Evolutionary conservation across 2,329 filamentous ascomycete species (phyloP).

Genomic region (Penicillium sp.): DNA sequence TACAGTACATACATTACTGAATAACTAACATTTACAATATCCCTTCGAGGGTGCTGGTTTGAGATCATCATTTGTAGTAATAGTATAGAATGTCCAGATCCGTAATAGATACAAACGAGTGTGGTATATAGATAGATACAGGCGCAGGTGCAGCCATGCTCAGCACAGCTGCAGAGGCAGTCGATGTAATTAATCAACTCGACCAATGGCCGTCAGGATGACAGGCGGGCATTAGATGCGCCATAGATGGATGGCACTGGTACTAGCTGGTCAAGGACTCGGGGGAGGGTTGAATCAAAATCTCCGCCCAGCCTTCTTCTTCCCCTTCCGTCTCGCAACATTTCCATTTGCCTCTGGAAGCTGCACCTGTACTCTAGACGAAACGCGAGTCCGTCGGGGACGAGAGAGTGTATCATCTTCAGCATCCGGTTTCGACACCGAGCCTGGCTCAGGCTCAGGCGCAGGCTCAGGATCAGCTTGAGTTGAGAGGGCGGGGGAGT

Average conservation of each 20-base stretch:
- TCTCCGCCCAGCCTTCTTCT: background rate
- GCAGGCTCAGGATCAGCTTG: too few relatives aligned
- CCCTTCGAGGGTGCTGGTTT: too few relatives aligned
- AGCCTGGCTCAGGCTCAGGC: too few relatives aligned
- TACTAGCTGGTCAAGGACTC: background rate
- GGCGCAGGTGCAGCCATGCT: too few relatives aligned
- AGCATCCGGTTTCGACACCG: too few relatives aligned
- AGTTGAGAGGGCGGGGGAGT: background rate
- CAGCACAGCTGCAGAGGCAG: too few relatives aligned
- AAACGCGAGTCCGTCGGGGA: constrained; percentile 2
- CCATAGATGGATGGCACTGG: background rate
- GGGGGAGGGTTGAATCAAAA: background rate
- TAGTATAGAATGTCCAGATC: background rate
- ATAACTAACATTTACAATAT: too few relatives aligned
- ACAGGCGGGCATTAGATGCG: background rate
- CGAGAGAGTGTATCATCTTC: constrained; percentile 16
- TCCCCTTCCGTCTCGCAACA: background rate
- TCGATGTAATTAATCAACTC: too few relatives aligned
- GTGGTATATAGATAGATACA: constrained; percentile 1
- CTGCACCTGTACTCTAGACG: constrained; percentile 23
- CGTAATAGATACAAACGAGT: background rate
- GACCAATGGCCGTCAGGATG: too few relatives aligned
- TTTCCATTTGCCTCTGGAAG: constrained; percentile 24
- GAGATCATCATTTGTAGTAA: too few relatives aligned
- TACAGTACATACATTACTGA: too few relatives aligned